Conservation (phyloP, 371 early-diverging fungal genomes). For the Apophysomyces sp. region DNA sequence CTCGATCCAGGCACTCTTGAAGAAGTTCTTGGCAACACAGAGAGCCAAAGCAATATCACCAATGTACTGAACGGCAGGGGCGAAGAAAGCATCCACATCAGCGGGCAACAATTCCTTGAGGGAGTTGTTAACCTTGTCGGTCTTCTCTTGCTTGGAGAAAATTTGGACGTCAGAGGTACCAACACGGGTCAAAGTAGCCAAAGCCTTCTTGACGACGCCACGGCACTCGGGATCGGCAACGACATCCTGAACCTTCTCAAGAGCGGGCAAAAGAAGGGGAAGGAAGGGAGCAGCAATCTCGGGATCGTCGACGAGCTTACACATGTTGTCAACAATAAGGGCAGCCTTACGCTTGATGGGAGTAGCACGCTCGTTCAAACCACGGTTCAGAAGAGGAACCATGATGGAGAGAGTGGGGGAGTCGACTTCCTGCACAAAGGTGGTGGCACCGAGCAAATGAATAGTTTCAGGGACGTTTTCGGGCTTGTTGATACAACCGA, state of each 20-base stretch:
- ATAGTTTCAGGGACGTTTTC: constrained; percentile 68
- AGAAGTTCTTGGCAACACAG: constrained; percentile 41
- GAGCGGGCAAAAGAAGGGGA: constrained; percentile 76
- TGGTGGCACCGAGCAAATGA: constrained; percentile 68
- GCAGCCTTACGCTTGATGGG: constrained; percentile 78
- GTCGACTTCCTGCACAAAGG: constrained; percentile 80
- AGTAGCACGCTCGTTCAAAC: constrained; percentile 64
- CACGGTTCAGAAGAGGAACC: constrained; percentile 78
- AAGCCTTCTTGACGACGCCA: constrained; percentile 57
- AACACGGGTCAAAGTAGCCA: constrained; percentile 43
- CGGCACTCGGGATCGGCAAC: constrained; percentile 82
- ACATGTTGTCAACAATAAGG: constrained; percentile 85
- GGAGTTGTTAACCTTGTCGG: constrained; percentile 39
- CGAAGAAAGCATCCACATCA: constrained; percentile 25
- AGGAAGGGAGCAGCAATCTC: constrained; percentile 80
- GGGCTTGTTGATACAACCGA: constrained; percentile 64
- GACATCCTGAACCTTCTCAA: constrained; percentile 75
- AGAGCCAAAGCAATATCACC: constrained; percentile 44
- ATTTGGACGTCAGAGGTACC: constrained; percentile 30
- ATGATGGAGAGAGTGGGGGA: constrained; percentile 81
- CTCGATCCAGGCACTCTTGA: constrained; percentile 32
- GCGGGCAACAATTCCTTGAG: constrained; percentile 40
- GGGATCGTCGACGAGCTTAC: constrained; percentile 81
- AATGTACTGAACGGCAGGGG: constrained; percentile 39
- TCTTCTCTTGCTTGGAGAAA: constrained; percentile 44